Percentiles rank a stretch among this genome's conserved stretches.
These are phyloP conservation scores for Coprinopsis strossmayeri DNA, from an alignment of 768 basidiomycete genomes.

Conservation along the genomic window DNA sequence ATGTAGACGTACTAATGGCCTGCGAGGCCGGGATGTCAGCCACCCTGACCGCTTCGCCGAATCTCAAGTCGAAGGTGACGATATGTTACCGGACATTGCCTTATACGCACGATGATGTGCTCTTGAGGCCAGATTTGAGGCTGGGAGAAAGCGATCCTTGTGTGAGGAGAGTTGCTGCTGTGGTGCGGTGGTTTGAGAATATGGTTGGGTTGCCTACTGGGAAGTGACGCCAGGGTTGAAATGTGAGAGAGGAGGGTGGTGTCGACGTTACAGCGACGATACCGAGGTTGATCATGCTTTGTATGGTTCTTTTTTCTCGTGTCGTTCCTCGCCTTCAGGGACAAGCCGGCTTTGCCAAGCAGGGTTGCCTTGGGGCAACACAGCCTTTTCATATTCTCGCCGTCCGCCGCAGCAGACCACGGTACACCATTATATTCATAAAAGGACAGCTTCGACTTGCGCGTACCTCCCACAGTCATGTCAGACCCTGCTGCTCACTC, in stretches of 20 bases:
- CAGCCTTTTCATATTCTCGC: no score
- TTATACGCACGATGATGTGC: conserved; percentile 48
- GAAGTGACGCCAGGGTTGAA: neutral
- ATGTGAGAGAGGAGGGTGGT: neutral
- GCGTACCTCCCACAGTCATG: no score
- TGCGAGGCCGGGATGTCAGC: conserved; percentile 39
- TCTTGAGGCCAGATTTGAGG: conserved; percentile 65
- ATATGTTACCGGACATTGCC: conserved; percentile 82
- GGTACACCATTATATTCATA: no score
- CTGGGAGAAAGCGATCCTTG: conserved; percentile 63
- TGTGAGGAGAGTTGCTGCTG: conserved; percentile 58
- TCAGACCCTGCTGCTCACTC: no score
- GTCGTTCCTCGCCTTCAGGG: no score
- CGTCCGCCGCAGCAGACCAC: no score
- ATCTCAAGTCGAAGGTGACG: conserved; percentile 51
- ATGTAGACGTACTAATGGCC: conserved; percentile 45
- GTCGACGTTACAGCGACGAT: neutral
- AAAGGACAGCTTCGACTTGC: no score
- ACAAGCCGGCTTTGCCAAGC: no score
- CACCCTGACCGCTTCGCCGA: conserved; percentile 61
- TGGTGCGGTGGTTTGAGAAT: conserved; percentile 68
- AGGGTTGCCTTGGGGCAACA: no score
- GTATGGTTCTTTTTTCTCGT: no score
- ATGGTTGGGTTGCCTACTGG: conserved; percentile 49
- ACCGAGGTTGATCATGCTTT: conserved; percentile 3